Evolutionary conservation across 139 green algal species (phyloP).

Genomic region (Mychonastes homosphaera): DNA sequence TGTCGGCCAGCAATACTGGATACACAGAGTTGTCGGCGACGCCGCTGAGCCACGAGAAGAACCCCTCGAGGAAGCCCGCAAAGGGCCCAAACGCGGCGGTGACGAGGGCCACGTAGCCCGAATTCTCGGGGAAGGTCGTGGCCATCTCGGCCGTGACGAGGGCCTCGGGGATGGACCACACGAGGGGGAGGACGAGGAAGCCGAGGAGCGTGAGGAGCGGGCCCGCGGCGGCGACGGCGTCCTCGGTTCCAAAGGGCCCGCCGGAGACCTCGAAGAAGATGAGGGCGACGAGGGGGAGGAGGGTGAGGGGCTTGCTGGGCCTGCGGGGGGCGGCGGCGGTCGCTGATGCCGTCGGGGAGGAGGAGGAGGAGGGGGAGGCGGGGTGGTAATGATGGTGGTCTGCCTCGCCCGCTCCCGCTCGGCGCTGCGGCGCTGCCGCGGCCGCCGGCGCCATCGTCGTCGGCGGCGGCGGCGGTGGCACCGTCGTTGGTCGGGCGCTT

Average conservation of each 20-base stretch:
- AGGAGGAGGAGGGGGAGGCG: no score
- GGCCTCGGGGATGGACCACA: slow-evolving; percentile 88
- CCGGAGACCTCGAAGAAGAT: slow-evolving; percentile 96
- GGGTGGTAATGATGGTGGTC: no score
- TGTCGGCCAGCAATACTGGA: slow-evolving; percentile 88
- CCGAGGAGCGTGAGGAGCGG: slow-evolving; percentile 74
- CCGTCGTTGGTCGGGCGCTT: no score
- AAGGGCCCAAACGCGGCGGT: slow-evolving; percentile 91
- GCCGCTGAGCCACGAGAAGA: slow-evolving; percentile 81
- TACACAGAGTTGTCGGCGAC: slow-evolving; percentile 95
- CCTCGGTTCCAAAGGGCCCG: slow-evolving; percentile 90
- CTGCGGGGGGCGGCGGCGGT: no score
- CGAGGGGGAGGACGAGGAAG: slow-evolving; percentile 66
- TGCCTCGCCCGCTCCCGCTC: no score
- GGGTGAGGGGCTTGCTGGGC: slow-evolving; percentile 46
- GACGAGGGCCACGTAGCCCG: slow-evolving; percentile 91
- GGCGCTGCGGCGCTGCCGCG: no score
- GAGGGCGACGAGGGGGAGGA: slow-evolving; percentile 81
- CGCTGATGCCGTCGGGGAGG: no score
- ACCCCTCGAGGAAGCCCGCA: slow-evolving; percentile 93
- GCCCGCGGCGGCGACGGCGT: slow-evolving; percentile 63
- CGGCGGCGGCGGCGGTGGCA: no score
- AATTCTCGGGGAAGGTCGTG: slow-evolving; percentile 93
- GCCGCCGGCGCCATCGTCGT: no score
- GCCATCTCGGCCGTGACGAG: slow-evolving; percentile 85